phyloP scores from a whole-genome alignment of 768 basidiomycete genomes.

The Lactarius hatsudake region DNA sequence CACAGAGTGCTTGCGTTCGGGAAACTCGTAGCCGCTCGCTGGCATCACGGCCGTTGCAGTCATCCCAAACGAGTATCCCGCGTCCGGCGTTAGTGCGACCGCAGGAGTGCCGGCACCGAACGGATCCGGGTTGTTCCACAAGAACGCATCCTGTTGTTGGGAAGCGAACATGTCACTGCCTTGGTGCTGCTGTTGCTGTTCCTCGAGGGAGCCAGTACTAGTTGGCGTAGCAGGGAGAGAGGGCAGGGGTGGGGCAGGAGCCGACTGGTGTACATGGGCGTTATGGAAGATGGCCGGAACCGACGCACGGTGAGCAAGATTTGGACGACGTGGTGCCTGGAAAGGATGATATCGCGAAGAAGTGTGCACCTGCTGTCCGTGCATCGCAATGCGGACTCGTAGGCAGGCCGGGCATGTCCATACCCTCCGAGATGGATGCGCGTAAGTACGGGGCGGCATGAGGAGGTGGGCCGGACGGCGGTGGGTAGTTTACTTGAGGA shows the following conservation, averaged over 20 bases:
- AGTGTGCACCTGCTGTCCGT: constrained; percentile 1
- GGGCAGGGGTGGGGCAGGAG: constrained; percentile 8
- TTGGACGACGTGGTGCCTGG: constrained; percentile 21
- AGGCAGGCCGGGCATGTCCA: constrained; percentile 20
- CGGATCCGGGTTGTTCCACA: constrained; percentile 26
- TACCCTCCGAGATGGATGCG: constrained; percentile 23
- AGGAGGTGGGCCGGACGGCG: constrained; percentile 21
- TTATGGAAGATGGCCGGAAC: constrained; percentile 23
- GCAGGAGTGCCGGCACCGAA: constrained; percentile 15
- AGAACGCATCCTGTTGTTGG: constrained; percentile 17
- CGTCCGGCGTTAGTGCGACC: constrained; percentile 18
- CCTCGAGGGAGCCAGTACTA: constrained; percentile 10
- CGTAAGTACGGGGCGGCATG: constrained; percentile 19
- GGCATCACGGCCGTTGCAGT: constrained; percentile 4
- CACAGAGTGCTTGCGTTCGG: constrained; percentile 23
- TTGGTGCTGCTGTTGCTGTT: constrained; percentile 13
- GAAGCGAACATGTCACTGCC: background rate
- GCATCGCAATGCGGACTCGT: constrained; percentile 8
- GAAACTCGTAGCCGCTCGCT: constrained; percentile 20
- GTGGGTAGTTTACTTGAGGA: constrained; percentile 7
- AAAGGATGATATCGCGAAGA: constrained; percentile 19
- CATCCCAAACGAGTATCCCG: constrained; percentile 26
- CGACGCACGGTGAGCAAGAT: constrained; percentile 25
- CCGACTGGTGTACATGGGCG: background rate
- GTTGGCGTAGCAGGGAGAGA: constrained; percentile 13